These are phyloP conservation scores for Candida mattraensis DNA, from an alignment of 805 yeast species.

Conservation along the genomic window DNA sequence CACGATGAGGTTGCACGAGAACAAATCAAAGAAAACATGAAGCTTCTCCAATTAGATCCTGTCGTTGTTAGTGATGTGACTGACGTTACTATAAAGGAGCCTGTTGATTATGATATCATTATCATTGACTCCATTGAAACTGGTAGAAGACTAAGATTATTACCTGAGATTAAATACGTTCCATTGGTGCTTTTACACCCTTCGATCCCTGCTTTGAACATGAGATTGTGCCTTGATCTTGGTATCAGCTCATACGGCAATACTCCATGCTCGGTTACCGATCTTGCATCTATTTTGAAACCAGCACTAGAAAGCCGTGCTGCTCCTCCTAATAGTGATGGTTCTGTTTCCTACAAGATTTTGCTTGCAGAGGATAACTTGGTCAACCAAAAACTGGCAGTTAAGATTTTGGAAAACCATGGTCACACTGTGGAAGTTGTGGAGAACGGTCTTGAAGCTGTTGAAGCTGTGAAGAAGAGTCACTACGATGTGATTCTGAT, in stretches of 20 bases:
- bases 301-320: conserved; percentile 85
- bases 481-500: conserved; percentile 79
- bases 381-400: conserved; percentile 86
- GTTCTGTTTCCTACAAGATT: conserved; percentile 70
- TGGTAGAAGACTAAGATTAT: conserved; percentile 63
- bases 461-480: conserved; percentile 66
- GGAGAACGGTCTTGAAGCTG: conserved; percentile 82
- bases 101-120: conserved; percentile 72
- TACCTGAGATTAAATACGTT: conserved; percentile 79
- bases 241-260: conserved; percentile 89
- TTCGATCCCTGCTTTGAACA: conserved; percentile 71
- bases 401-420: conserved; percentile 78
- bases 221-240: conserved; percentile 78
- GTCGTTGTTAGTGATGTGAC: conserved; percentile 51
- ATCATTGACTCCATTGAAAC: conserved; percentile 78
- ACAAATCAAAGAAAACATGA: conserved; percentile 51
- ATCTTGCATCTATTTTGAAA: conserved; percentile 76
- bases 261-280: conserved; percentile 81
- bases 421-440: conserved; percentile 84
- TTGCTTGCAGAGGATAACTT: conserved; percentile 84
- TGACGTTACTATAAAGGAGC: conserved; percentile 56
- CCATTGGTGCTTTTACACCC: conserved; percentile 81
- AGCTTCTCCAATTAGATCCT: conserved; percentile 60
- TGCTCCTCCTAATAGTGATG: conserved; percentile 77
- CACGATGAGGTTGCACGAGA: conserved; percentile 51